phyloP scores from a whole-genome alignment of 371 early-diverging fungal genomes.

The Mucor plumbeus region DNA sequence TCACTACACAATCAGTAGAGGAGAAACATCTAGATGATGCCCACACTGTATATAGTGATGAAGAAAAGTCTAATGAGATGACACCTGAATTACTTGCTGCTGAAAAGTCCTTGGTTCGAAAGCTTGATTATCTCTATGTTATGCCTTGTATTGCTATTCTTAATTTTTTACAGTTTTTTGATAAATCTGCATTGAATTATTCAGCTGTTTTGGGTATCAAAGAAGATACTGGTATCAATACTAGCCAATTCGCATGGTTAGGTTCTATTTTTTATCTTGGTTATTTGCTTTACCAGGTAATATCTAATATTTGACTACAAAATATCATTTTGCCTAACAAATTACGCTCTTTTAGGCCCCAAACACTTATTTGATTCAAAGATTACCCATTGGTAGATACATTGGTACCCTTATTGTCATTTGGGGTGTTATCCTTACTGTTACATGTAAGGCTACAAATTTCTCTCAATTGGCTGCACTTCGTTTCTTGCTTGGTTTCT shows the following conservation, averaged over 20 bases:
- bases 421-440: conserved; percentile 42
- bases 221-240: conserved; percentile 24
- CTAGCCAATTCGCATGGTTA: conserved; percentile 36
- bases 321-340: too few species aligned
- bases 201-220: conserved; percentile 34
- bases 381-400: conserved; percentile 34
- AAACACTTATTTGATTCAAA: conserved; percentile 45
- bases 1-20: neutral
- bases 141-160: conserved; percentile 30
- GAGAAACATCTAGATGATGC: conserved; percentile 15
- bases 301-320: too few species aligned
- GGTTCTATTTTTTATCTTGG: conserved; percentile 49
- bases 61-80: conserved; percentile 10
- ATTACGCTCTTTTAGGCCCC: conserved; percentile 32
- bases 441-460: conserved; percentile 31
- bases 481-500: conserved; percentile 41
- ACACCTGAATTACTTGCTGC: conserved; percentile 14
- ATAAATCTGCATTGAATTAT: conserved; percentile 39
- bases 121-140: conserved; percentile 28
- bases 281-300: conserved; percentile 19
- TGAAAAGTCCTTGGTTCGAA: conserved; percentile 14
- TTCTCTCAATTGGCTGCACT: conserved; percentile 44
- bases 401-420: conserved; percentile 40
- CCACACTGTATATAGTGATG: conserved; percentile 2
- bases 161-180: conserved; percentile 39